Evolutionary conservation across 2,329 filamentous ascomycete species (phyloP).

Genomic region (Hymenoscyphus scutula): DNA sequence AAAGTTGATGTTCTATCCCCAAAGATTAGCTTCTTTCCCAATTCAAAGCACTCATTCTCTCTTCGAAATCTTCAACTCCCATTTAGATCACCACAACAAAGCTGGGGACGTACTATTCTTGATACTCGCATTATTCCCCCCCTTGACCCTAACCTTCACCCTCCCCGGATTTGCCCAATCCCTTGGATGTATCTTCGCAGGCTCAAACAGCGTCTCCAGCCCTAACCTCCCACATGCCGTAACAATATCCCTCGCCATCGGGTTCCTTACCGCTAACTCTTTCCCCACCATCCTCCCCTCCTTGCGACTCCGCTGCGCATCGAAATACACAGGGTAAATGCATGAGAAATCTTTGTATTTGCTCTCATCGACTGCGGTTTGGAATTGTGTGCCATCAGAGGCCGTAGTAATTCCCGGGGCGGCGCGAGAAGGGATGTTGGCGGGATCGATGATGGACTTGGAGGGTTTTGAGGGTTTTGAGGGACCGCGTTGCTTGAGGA

Average conservation of each 20-base stretch:
- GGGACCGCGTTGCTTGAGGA: conserved; percentile 29
- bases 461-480: conserved; percentile 38
- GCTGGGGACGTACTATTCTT: conserved; percentile 57
- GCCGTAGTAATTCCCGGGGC: conserved; percentile 37
- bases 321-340: conserved; percentile 95
- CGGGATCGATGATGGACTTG: conserved; percentile 40
- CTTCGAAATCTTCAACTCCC: not conserved
- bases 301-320: conserved; percentile 68
- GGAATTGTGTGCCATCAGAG: conserved; percentile 38
- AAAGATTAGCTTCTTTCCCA: conserved; percentile 20
- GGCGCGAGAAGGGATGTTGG: conserved; percentile 40
- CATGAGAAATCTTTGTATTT: conserved; percentile 77
- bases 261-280: conserved; percentile 74
- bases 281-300: conserved; percentile 77
- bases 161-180: conserved; percentile 97
- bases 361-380: conserved; percentile 46
- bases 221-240: conserved; percentile 75
- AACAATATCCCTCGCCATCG: conserved; percentile 84
- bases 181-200: conserved; percentile 88
- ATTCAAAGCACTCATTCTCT: not conserved
- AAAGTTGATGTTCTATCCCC: conserved; percentile 77
- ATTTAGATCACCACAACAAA: not conserved
- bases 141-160: conserved; percentile 74
- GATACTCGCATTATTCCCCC: conserved; percentile 51
- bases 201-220: conserved; percentile 77